A percentile compares a stretch with the other conserved stretches of the same genome.
phyloP scores from a whole-genome alignment of 108 stramenopile genomes.

The Mayamaea pseudoterrestris region DNA sequence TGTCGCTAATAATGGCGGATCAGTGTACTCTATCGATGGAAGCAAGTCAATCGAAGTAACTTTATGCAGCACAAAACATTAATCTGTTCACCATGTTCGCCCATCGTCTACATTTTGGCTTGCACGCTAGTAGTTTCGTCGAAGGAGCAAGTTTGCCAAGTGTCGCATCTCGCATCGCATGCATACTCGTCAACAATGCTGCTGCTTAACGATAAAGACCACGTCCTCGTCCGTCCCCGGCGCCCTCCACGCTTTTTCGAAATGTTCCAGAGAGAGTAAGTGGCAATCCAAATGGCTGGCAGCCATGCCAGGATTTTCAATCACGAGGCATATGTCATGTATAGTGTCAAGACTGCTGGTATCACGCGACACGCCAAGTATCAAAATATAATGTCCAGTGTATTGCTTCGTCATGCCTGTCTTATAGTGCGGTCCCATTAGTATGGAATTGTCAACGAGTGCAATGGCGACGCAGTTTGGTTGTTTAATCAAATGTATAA shows the following conservation, averaged over 20 bases:
- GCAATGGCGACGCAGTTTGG: slow-evolving; percentile 50
- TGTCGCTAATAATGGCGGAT: too few species aligned
- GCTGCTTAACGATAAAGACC: slow-evolving; percentile 25
- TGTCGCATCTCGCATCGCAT: too few species aligned
- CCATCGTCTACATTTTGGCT: too few species aligned
- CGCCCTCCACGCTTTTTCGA: slow-evolving; percentile 58
- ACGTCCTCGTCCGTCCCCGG: slow-evolving; percentile 71
- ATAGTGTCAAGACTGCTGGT: neutral
- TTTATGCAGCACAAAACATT: too few species aligned
- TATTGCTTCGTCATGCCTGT: slow-evolving; percentile 10
- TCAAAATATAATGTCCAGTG: slow-evolving; percentile 58
- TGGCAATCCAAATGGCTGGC: slow-evolving; percentile 1
- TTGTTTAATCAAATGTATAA: slow-evolving; percentile 37
- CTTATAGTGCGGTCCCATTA: slow-evolving; percentile 8
- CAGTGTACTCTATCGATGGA: too few species aligned
- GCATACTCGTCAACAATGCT: neutral
- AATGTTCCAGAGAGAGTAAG: slow-evolving; percentile 26
- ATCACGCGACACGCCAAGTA: slow-evolving; percentile 34
- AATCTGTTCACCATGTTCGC: too few species aligned
- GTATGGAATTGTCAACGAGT: slow-evolving; percentile 46
- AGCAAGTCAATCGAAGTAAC: too few species aligned
- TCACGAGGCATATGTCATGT: slow-evolving; percentile 2
- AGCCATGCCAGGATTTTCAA: slow-evolving; percentile 7
- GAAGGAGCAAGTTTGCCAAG: too few species aligned
- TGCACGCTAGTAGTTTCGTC: too few species aligned